A percentile compares a stretch with the other conserved stretches of the same genome.
Evolutionary conservation across 1,284 basidiomycete species (phyloP).

Genomic region (Ceratobasidium theobromae): DNA sequence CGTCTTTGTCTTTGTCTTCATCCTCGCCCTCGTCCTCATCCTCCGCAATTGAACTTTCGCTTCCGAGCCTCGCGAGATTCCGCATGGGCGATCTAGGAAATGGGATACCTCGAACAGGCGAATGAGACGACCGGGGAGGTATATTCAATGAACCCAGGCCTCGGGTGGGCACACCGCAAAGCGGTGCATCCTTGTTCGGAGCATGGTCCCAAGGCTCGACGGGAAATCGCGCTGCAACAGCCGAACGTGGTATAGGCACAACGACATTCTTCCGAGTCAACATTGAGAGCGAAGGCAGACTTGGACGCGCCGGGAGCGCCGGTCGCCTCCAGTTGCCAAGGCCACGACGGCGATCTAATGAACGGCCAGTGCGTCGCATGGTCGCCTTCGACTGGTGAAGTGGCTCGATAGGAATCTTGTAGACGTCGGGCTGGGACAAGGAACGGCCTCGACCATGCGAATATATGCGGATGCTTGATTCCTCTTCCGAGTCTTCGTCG

Average conservation of each 20-base stretch:
- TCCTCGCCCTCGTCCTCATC: constrained; percentile 24
- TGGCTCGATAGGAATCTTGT: constrained; percentile 26
- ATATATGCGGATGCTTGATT: constrained; percentile 29
- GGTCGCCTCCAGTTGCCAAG: neutral
- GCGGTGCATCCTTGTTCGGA: neutral
- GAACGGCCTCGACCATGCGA: constrained; percentile 29
- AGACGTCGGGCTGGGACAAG: constrained; percentile 20
- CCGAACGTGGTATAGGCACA: constrained; percentile 28
- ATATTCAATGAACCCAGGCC: constrained; percentile 23
- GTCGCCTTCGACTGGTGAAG: constrained; percentile 8
- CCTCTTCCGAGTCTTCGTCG: constrained; percentile 25
- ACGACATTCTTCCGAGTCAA: constrained; percentile 35
- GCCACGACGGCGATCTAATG: neutral
- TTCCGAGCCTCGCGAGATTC: neutral
- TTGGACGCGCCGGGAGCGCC: constrained; percentile 28
- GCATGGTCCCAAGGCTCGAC: constrained; percentile 36
- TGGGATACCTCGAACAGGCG: neutral
- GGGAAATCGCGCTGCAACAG: constrained; percentile 35
- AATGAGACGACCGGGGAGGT: constrained; percentile 4
- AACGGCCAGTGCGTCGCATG: neutral
- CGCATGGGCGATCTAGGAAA: constrained; percentile 23
- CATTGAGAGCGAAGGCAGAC: constrained; percentile 35
- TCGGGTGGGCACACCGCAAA: neutral
- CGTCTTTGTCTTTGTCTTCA: constrained; percentile 2
- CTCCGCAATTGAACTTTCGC: constrained; percentile 23